Conservation (phyloP, 2,329 filamentous ascomycete genomes). For the Penicillium sp. region DNA sequence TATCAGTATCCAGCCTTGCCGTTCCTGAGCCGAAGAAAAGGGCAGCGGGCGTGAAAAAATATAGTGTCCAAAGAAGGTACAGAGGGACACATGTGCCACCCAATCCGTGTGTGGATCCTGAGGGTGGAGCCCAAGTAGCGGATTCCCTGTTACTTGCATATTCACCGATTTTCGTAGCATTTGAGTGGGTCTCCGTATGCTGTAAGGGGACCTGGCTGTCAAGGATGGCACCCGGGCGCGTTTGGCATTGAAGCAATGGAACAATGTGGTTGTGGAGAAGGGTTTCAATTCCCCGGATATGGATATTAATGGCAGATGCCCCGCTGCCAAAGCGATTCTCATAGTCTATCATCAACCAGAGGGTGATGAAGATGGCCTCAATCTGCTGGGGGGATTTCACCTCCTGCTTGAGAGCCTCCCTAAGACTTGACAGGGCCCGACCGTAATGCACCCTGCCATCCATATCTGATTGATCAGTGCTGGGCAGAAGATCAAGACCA, state of each 20-base stretch:
- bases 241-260: conserved; percentile 17
- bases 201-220: not conserved
- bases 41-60: conserved; percentile 28
- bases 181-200: not conserved
- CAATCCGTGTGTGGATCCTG: conserved; percentile 11
- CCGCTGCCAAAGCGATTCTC: conserved; percentile 30
- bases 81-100: conserved; percentile 26
- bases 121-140: not conserved
- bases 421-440: conserved; percentile 25
- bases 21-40: conserved; percentile 22
- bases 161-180: not conserved
- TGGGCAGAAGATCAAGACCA: not conserved
- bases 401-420: conserved; percentile 25
- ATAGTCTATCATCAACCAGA: conserved; percentile 34
- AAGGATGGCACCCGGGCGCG: not conserved
- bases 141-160: not conserved
- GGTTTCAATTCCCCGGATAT: conserved; percentile 25
- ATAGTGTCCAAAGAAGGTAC: conserved; percentile 31
- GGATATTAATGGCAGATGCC: conserved; percentile 26
- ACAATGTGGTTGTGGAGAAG: conserved; percentile 28
- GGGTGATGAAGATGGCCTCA: conserved; percentile 31
- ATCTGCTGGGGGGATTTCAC: conserved; percentile 24
- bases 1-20: conserved; percentile 18
- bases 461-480: conserved; percentile 17
- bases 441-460: conserved; percentile 28